Evolutionary conservation across 768 basidiomycete species (phyloP).

Genomic region (Lactarius trivialis): DNA sequence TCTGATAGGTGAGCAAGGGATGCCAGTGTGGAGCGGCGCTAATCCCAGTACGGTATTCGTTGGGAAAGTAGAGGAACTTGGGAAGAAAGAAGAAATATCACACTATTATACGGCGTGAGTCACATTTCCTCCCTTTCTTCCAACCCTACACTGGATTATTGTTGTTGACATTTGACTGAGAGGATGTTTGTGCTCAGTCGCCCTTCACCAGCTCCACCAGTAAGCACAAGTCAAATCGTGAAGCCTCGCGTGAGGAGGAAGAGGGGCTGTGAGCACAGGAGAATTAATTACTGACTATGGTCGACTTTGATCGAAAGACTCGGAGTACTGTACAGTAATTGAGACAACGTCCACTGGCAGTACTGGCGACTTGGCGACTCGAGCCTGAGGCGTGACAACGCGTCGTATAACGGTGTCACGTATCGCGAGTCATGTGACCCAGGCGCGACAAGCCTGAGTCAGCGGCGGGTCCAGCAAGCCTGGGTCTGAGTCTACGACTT

Average conservation of each 20-base stretch:
- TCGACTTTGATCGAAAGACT: no score
- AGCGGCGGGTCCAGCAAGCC: not conserved
- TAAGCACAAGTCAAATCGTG: not conserved
- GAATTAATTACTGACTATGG: not conserved
- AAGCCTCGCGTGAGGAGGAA: not conserved
- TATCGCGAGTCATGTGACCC: not conserved
- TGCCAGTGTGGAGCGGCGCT: not conserved
- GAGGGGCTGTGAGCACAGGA: not conserved
- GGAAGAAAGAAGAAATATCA: not conserved
- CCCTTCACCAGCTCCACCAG: not conserved
- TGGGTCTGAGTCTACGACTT: no score
- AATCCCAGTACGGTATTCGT: not conserved
- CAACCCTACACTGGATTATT: no score
- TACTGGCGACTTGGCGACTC: no score
- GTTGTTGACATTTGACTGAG: no score
- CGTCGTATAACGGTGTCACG: not conserved
- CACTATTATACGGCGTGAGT: not conserved
- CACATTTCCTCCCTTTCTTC: not conserved
- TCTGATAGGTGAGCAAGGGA: not conserved
- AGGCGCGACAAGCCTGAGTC: not conserved
- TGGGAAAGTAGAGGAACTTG: not conserved
- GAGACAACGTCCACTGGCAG: no score
- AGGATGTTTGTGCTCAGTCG: no score
- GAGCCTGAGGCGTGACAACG: not conserved
- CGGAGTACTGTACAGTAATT: no score